Percentiles rank a stretch among this genome's conserved stretches.
Evolutionary conservation across 2,329 filamentous ascomycete genomes (phyloP).

Genomic region (Claviceps sp.): DNA sequence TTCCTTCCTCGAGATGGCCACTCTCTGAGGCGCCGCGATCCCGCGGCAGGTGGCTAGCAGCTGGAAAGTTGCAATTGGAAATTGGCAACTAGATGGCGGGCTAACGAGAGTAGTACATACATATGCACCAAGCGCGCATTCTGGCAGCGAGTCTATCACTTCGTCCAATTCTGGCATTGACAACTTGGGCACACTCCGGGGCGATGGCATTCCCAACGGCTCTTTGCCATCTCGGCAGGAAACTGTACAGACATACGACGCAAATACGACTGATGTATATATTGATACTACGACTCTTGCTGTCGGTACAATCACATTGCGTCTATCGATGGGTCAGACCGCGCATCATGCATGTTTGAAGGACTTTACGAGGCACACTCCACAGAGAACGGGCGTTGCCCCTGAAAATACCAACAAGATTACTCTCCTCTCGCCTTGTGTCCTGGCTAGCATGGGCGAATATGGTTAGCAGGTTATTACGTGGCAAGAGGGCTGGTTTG

Average conservation of each 20-base stretch:
- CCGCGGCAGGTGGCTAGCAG: conserved; percentile 1
- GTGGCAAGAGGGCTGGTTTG: conserved; percentile 43
- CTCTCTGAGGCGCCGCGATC: too few relatives aligned
- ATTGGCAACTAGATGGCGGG: not conserved
- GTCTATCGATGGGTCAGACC: too few relatives aligned
- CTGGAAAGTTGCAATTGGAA: not conserved
- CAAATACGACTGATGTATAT: not conserved
- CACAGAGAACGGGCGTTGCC: conserved; percentile 12
- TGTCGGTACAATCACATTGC: not conserved
- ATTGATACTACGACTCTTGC: not conserved
- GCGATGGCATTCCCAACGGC: not conserved
- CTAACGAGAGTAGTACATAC: not conserved
- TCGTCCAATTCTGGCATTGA: not conserved
- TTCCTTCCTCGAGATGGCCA: not conserved
- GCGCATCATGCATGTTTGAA: conserved; percentile 9
- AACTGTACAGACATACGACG: not conserved
- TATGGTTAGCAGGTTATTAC: conserved; percentile 50
- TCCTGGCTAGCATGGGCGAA: conserved; percentile 42
- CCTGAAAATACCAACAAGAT: conserved; percentile 16
- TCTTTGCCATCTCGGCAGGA: not conserved
- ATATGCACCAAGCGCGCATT: not conserved
- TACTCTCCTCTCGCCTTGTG: conserved; percentile 57
- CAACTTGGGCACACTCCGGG: not conserved
- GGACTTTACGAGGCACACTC: conserved; percentile 15
- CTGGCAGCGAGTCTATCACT: not conserved